These are phyloP conservation scores for Leccinum subrobustum DNA, from an alignment of 1,284 basidiomycete species.

Conservation along the genomic window DNA sequence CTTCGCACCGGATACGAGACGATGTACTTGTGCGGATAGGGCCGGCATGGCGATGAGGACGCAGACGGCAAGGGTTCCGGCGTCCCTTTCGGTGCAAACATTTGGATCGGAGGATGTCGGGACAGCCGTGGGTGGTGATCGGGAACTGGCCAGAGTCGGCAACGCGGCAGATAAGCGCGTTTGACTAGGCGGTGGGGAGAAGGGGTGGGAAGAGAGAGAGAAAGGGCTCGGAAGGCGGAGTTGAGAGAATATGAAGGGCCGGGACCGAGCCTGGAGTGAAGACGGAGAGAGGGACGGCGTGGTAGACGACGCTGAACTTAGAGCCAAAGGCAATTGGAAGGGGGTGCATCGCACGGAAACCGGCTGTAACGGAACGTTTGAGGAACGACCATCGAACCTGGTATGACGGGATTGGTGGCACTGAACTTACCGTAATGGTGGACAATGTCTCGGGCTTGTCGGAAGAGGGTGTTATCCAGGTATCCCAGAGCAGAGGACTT, in stretches of 20 bases:
- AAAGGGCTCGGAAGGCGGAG: constrained; percentile 8
- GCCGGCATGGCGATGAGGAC: constrained; percentile 66
- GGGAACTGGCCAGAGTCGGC: not conserved
- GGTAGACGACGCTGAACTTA: not conserved
- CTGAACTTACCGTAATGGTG: constrained; percentile 15
- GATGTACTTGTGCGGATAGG: constrained; percentile 3
- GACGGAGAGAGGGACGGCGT: not conserved
- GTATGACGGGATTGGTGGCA: not conserved
- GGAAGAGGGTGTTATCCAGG: constrained; percentile 3
- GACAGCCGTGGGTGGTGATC: not conserved
- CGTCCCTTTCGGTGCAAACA: not conserved
- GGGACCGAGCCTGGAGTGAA: not conserved
- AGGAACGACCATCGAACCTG: not conserved
- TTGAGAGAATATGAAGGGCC: constrained; percentile 10
- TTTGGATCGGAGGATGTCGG: not conserved
- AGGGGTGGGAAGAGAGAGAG: not conserved
- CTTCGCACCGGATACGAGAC: constrained; percentile 8
- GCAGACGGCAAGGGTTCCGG: constrained; percentile 39
- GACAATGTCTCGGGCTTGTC: constrained; percentile 10
- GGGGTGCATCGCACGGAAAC: constrained; percentile 14
- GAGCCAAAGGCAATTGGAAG: not conserved
- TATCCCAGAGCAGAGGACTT: constrained; percentile 22
- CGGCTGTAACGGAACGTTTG: constrained; percentile 13
- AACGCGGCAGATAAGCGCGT: not conserved
- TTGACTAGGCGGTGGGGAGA: not conserved